Evolutionary conservation across 805 yeast species (phyloP), one percentile per base, ranked within the genome.

Genomic region (Zygoascus bituminiphila): DNA sequence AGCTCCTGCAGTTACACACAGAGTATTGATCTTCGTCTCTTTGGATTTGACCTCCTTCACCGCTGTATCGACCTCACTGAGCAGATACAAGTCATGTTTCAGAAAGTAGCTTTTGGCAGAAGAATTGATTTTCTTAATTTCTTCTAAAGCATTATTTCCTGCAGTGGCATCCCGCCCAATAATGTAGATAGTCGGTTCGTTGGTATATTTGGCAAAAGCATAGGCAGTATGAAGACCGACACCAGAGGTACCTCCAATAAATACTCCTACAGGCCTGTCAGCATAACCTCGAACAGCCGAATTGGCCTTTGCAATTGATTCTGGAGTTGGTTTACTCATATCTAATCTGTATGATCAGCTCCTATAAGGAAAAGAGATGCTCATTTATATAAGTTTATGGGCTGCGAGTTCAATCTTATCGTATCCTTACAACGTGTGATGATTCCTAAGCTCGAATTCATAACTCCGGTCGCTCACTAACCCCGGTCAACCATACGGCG

Each of bases 151-250:
- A 19, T 46, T n/a, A 9, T 48, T 47, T 10, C 62, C 64, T 9
- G 58, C 53, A 14, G 26, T 42, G 36, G 48, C 57, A 38, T 52
- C 54, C 15, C 65, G 49, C 1, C 65, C 65, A 29, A 61, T 50
- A 39, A 61, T 51, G 51, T 59, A 58, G 22, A 61, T 50, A 5
- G 53, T 57, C 6, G 65, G 64, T 23, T 17, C 20, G n/a, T 51
- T 49, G 29, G 55, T 53, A 42, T 58, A 50, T 31, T 44, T 45
- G n/a, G 62, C 65, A 45, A 57, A 56, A 17, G 49, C 41, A 47
- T 56, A 60, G 29, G 62, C 61, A 12, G 61, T 51, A 42, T 52
- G 49, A 22, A 57, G 57, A 9, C 65, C 65, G 37, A 61, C 58
- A 24, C 65, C 65, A 7, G 50, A 49, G 5, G 65, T 61, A 9